Evolutionary conservation across 371 early-diverging fungal genomes (phyloP), one percentile per base, ranked within the genome.

Genomic region (Lichtheimia corymbifera): DNA sequence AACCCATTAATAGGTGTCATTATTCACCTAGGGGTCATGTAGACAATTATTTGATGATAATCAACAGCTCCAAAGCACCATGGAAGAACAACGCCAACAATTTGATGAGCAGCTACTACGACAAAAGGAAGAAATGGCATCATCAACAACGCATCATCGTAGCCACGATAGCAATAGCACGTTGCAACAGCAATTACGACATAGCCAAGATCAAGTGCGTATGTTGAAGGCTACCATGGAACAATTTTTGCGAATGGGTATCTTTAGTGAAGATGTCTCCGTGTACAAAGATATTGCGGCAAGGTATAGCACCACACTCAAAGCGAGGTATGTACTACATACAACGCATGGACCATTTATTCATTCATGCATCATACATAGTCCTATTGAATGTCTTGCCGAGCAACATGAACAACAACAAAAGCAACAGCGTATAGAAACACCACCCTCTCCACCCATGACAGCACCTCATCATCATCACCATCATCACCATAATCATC

Each of bases 151-250:
- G 4, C 35, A 35, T 35, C 47, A 47, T 22, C 47, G 3, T 0
- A 43, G 44, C n/a, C 18, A 17, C 14, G 1, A 6, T 15, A 22
- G 11, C 1, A 1, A 45, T 27, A 27, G 25, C 28, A 61, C 13
- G 4, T n/a, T 58, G 28, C 59, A 49, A 30, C 17, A 17, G 1
- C 71, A 77, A 30, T 63, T 77, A 49, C 66, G 65, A 0, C 78
- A 72, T 53, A 63, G 73, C 13, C 70, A 72, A 54, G 71, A 71
- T 14, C 78, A 77, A 53, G 73, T 77, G 0, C 63, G 71, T 14
- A 62, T 77, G 5, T 50, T 77, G n/a, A 77, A 77, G 45, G 66
- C 78, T 22, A 74, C 78, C 2, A 74, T 77, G 78, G 78, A 74
- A 47, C 78, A 77, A 27, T 72, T 77, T 51, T 47, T 77, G 50